A percentile compares a stretch with the other conserved stretches of the same genome.
phyloP scores from a whole-genome alignment of 2,329 filamentous ascomycete species.

The Arthrobotrys megalospora region DNA sequence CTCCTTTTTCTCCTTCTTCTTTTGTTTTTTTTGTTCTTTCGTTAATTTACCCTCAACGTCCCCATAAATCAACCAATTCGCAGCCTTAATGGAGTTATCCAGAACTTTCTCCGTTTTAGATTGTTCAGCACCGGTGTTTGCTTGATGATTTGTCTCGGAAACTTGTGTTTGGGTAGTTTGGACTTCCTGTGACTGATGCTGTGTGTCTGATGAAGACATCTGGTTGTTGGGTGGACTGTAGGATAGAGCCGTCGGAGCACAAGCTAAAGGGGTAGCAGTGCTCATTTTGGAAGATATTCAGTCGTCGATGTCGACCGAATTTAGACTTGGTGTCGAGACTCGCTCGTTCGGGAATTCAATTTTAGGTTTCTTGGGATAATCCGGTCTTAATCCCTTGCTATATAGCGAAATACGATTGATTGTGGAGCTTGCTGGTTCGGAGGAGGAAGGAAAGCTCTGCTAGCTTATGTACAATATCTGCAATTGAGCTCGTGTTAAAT shows the following conservation, averaged over 20 bases:
- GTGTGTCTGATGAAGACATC: background rate
- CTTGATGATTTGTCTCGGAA: background rate
- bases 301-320: background rate
- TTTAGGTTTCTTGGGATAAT: too few relatives aligned
- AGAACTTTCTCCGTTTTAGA: background rate
- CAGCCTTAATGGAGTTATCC: background rate
- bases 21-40: background rate
- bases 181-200: background rate
- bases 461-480: too few relatives aligned
- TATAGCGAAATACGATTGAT: too few relatives aligned
- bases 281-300: background rate
- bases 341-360: too few relatives aligned
- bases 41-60: conserved; percentile 5
- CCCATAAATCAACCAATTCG: conserved; percentile 26
- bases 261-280: background rate
- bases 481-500: too few relatives aligned
- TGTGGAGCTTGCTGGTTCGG: too few relatives aligned
- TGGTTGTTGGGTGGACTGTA: background rate
- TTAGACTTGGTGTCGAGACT: too few relatives aligned
- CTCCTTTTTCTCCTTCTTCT: background rate
- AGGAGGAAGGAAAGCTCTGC: too few relatives aligned
- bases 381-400: too few relatives aligned
- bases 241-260: background rate
- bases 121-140: background rate
- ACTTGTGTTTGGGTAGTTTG: background rate